Evolutionary conservation across 768 basidiomycete genomes (phyloP), one percentile per base, ranked within the genome.

Genomic region (Leccinum obscurum): DNA sequence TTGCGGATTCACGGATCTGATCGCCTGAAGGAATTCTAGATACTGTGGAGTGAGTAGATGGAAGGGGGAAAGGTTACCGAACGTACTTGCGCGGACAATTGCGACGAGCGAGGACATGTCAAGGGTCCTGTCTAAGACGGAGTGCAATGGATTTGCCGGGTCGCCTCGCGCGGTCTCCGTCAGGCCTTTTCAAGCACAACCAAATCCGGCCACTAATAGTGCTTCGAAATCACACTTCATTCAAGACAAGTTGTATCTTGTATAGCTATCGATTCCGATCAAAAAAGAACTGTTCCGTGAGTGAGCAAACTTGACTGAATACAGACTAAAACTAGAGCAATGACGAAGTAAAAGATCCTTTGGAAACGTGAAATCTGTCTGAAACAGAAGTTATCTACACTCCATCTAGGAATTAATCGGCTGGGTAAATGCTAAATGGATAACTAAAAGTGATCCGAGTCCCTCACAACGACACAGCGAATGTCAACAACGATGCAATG

Each of bases 1-100:
- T 20, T 89, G 86, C 3, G 95, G 92, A 70, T 89, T 86, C 52
- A 93, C 92, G 50, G 92, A 91, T 72, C 90, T 83, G 68, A 96
- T 89, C 17, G 90, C 87, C 53, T 93, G 90, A 62, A 95, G 81
- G 72, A 95, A 94, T 71, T 90, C 93, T 95, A 68, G 44, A 56
- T 14, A 35, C 53, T 5, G 55, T 5, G 11, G 53, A 3, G 58
- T 60, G 20, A 67, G 59, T 59, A 26, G 26, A 32, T 28, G 7
- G n/a, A 30, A 34, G 2, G n/a, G 22, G 5, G 24, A 35, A 28
- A 55, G 14, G 59, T 41, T 15, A 35, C 55, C 35, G 37, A 50
- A 56, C 82, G 57, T 72, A 84, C 83, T 81, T 60, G 75, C 65
- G 56, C 80, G 81, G 62, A 81, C 80, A 46, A 70, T 72, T 50